phyloP scores from a whole-genome alignment of 352 stramenopile genomes.

The Pythium rhizo-oryzae region DNA sequence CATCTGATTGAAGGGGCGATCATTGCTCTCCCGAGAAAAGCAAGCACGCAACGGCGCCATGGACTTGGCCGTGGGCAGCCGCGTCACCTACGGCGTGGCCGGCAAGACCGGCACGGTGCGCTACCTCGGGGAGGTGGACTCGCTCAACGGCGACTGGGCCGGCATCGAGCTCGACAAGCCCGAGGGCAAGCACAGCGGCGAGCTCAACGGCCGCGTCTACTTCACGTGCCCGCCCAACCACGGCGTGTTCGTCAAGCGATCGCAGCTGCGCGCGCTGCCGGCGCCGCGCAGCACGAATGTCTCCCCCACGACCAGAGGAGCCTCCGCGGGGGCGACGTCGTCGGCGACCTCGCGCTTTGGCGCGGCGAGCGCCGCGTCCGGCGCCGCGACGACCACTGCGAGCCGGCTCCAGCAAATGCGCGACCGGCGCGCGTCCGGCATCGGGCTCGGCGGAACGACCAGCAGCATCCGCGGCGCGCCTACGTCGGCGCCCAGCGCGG shows the following conservation, averaged over 20 bases:
- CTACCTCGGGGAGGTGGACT: slow-evolving; percentile 79
- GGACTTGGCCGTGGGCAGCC: slow-evolving; percentile 62
- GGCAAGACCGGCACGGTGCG: slow-evolving; percentile 75
- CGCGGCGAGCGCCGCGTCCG: too few species aligned
- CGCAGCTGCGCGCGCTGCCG: slow-evolving; percentile 33
- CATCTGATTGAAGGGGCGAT: slow-evolving; percentile 20
- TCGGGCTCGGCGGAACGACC: slow-evolving; percentile 22
- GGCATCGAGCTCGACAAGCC: slow-evolving; percentile 79
- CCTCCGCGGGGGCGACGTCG: neutral
- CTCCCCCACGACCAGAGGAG: slow-evolving; percentile 27
- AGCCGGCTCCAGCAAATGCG: slow-evolving; percentile 42
- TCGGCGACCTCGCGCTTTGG: slow-evolving; percentile 11
- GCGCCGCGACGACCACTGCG: slow-evolving; percentile 15
- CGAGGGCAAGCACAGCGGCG: slow-evolving; percentile 87
- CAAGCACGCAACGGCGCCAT: slow-evolving; percentile 1
- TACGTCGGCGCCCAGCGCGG: slow-evolving; percentile 13
- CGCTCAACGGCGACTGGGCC: slow-evolving; percentile 80
- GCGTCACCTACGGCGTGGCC: slow-evolving; percentile 62
- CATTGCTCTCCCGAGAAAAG: neutral
- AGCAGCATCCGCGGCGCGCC: slow-evolving; percentile 9
- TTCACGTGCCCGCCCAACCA: slow-evolving; percentile 75
- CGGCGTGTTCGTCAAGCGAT: slow-evolving; percentile 75
- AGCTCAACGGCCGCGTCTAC: slow-evolving; percentile 82
- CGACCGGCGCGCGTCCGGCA: slow-evolving; percentile 38
- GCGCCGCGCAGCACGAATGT: slow-evolving; percentile 22